phyloP scores from a whole-genome alignment of 306 rosid species.

The Albizia julibrissin region DNA sequence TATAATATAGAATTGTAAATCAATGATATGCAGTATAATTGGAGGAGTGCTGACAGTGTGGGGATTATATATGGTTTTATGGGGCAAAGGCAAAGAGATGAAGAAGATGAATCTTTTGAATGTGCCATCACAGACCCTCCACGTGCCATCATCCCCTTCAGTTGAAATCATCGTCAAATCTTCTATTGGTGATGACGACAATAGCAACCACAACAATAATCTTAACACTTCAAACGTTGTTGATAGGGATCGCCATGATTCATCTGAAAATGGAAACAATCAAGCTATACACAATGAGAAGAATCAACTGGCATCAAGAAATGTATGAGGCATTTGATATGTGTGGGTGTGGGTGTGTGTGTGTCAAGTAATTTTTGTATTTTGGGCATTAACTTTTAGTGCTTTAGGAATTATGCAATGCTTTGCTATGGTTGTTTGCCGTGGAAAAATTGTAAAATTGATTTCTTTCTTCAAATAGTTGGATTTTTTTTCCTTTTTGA shows the following conservation, averaged over 20 bases:
- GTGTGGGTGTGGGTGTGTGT: too few species aligned
- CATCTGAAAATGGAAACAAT: neutral
- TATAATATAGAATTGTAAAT: neutral
- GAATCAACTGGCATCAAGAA: neutral
- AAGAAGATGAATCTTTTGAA: slow-evolving; percentile 9
- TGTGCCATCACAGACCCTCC: neutral
- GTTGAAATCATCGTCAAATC: neutral
- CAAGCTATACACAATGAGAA: neutral
- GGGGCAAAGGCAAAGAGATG: slow-evolving; percentile 56
- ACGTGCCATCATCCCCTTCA: neutral
- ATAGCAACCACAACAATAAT: neutral
- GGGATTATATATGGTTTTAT: slow-evolving; percentile 47
- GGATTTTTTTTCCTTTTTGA: neutral
- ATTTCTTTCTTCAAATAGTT: neutral
- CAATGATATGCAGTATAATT: slow-evolving; percentile 28
- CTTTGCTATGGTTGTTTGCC: neutral
- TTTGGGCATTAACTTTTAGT: neutral
- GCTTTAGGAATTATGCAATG: neutral
- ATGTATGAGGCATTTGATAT: neutral
- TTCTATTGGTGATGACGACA: neutral
- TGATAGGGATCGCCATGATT: neutral
- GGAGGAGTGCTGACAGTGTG: slow-evolving; percentile 44
- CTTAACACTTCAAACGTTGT: neutral
- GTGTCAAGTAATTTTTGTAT: neutral
- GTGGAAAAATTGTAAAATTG: too few species aligned